Percentiles rank a stretch among this genome's conserved stretches.
These are phyloP conservation scores for Hylodesmum podocarpum DNA, from an alignment of 306 rosid species.

Conservation along the genomic window DNA sequence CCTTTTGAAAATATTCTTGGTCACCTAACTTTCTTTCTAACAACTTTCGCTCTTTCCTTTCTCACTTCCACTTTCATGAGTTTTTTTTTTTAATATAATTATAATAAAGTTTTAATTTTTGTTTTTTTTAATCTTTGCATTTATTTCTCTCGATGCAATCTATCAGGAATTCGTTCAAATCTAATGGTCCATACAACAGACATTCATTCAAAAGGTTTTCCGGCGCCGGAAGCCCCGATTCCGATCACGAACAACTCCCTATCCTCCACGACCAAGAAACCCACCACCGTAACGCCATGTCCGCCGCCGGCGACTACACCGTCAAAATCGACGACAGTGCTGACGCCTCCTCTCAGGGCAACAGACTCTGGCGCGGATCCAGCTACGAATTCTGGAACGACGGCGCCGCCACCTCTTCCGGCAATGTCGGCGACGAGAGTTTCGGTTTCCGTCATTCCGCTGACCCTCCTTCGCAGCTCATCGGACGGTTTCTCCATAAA, in stretches of 20 bases:
- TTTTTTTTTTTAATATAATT: not conserved
- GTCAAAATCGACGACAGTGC: constrained; percentile 58
- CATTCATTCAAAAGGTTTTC: constrained; percentile 35
- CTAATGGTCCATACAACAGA: constrained; percentile 46
- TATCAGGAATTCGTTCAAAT: constrained; percentile 58
- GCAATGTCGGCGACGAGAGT: not conserved
- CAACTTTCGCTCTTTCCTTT: not conserved
- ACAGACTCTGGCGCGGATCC: constrained; percentile 55
- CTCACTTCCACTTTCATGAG: not conserved
- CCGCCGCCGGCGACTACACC: constrained; percentile 30
- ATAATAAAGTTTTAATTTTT: not conserved
- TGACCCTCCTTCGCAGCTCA: constrained; percentile 85
- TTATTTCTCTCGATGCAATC: constrained; percentile 52
- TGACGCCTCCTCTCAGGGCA: not conserved
- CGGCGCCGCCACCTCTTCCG: not conserved
- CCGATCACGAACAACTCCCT: constrained; percentile 50
- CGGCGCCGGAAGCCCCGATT: constrained; percentile 3
- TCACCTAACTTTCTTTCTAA: not conserved
- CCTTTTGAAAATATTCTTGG: no score
- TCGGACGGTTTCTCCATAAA: constrained; percentile 64
- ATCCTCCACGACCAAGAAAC: constrained; percentile 50
- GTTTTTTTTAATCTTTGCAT: not conserved
- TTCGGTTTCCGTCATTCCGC: constrained; percentile 50
- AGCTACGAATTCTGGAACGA: constrained; percentile 60
- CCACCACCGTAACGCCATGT: not conserved